These are phyloP conservation scores for Venturia oleaginea DNA, from an alignment of 2,329 filamentous ascomycete species.

Conservation along the genomic window DNA sequence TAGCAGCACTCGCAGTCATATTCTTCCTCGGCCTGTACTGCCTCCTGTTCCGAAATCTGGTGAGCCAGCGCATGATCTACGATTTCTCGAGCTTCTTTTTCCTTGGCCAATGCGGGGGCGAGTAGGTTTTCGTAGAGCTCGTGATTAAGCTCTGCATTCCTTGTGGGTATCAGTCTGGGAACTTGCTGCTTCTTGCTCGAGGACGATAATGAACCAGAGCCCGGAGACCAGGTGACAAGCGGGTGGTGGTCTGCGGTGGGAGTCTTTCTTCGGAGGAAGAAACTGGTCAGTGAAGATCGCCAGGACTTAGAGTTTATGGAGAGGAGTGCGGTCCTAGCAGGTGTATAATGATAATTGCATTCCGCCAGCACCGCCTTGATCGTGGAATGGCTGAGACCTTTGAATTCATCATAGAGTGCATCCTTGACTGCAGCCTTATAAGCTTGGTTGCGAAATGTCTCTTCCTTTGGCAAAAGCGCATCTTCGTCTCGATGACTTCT, in stretches of 20 bases:
- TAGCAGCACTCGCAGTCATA: conserved; percentile 74
- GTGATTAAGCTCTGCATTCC: conserved; percentile 46
- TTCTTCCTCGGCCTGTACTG: conserved; percentile 36
- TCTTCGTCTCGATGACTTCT: conserved; percentile 11
- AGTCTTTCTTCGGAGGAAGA: conserved; percentile 58
- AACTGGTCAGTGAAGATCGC: conserved; percentile 62
- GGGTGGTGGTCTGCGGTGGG: conserved; percentile 41
- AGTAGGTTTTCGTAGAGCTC: conserved; percentile 40
- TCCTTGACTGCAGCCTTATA: conserved; percentile 62
- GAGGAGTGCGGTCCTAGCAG: conserved; percentile 60
- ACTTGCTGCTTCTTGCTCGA: conserved; percentile 34
- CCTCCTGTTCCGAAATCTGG: conserved; percentile 40
- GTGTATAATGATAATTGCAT: conserved; percentile 68
- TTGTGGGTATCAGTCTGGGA: conserved; percentile 57
- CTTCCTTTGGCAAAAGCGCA: conserved; percentile 45
- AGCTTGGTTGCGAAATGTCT: conserved; percentile 56
- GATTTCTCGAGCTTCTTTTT: conserved; percentile 30
- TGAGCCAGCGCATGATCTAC: conserved; percentile 34
- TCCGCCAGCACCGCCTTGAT: conserved; percentile 74
- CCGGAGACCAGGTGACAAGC: conserved; percentile 49
- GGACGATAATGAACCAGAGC: conserved; percentile 36
- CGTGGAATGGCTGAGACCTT: conserved; percentile 60
- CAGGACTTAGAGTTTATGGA: conserved; percentile 64
- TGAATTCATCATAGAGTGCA: conserved; percentile 68
- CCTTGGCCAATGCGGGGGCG: conserved; percentile 31